phyloP scores from a whole-genome alignment of 164 flowering plant species.

The Stephania cephalantha region DNA sequence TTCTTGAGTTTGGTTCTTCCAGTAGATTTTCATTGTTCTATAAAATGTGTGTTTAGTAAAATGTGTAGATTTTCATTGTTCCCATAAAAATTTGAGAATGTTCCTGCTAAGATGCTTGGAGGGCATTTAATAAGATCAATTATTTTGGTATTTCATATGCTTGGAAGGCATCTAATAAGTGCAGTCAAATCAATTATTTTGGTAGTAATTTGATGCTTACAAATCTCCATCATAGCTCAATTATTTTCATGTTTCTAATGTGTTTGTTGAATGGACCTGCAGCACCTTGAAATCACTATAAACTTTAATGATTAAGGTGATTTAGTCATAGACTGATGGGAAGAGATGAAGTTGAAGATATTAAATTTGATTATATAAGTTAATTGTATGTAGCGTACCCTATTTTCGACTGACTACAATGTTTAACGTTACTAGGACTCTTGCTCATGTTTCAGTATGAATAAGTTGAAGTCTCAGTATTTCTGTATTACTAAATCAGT shows the following conservation, averaged over 20 bases:
- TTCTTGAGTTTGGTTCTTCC: too few relatives aligned
- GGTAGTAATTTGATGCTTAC: conserved; percentile 31
- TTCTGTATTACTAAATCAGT: not conserved
- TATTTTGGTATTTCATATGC: too few relatives aligned
- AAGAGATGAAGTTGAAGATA: not conserved
- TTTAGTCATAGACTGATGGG: not conserved
- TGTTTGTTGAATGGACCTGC: not conserved
- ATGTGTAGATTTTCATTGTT: too few relatives aligned
- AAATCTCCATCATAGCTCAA: not conserved
- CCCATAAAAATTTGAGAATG: too few relatives aligned
- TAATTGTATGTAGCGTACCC: not conserved
- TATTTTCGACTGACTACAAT: not conserved
- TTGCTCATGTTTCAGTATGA: not conserved
- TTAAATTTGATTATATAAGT: not conserved
- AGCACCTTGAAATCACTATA: not conserved
- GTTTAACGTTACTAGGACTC: not conserved
- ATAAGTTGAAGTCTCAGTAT: not conserved
- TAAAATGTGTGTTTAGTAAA: too few relatives aligned
- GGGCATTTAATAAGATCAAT: too few relatives aligned
- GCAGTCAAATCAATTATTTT: too few relatives aligned
- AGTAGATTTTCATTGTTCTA: too few relatives aligned
- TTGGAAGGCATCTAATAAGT: too few relatives aligned
- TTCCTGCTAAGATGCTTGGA: too few relatives aligned
- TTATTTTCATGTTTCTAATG: not conserved
- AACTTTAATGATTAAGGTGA: not conserved